These are phyloP conservation scores for Starmerella bacillaris DNA, from an alignment of 805 yeast species.

Conservation along the genomic window DNA sequence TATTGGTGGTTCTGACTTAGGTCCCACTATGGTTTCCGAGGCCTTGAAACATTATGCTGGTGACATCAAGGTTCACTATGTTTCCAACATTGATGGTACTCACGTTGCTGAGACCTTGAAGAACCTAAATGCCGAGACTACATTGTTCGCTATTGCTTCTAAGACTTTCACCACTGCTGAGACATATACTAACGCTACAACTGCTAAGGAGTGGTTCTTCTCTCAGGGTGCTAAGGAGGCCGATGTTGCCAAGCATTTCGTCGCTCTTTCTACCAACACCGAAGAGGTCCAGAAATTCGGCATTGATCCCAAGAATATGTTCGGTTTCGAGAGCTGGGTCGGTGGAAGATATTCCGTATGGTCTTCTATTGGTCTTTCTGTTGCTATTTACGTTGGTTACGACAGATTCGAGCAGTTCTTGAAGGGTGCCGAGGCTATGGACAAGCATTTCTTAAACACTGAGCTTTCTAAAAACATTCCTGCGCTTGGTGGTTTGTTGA, in stretches of 20 bases:
- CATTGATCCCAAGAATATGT: slow-evolving; percentile 94
- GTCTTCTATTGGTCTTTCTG: slow-evolving; percentile 96
- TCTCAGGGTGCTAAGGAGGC: slow-evolving; percentile 43
- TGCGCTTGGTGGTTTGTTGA: slow-evolving; percentile 74
- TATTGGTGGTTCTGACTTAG: slow-evolving; percentile 96
- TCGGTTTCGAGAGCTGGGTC: slow-evolving; percentile 96
- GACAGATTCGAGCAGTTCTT: slow-evolving; percentile 84
- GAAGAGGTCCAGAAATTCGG: slow-evolving; percentile 85
- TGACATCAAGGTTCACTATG: slow-evolving; percentile 64
- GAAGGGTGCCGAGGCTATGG: slow-evolving; percentile 96
- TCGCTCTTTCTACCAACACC: slow-evolving; percentile 87
- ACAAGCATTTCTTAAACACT: slow-evolving; percentile 67
- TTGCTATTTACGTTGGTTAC: slow-evolving; percentile 85
- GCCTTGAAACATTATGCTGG: slow-evolving; percentile 82
- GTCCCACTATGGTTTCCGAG: slow-evolving; percentile 99
- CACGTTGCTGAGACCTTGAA: slow-evolving; percentile 84
- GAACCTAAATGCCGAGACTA: slow-evolving; percentile 67
- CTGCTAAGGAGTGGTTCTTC: slow-evolving; percentile 92
- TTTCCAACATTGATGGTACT: slow-evolving; percentile 96
- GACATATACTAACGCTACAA: slow-evolving; percentile 87
- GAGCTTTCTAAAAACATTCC: slow-evolving; percentile 89
- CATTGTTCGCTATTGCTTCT: slow-evolving; percentile 71
- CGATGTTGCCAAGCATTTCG: slow-evolving; percentile 92
- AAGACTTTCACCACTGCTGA: slow-evolving; percentile 99
- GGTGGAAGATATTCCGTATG: slow-evolving; percentile 99